phyloP scores from a whole-genome alignment of 139 green algal genomes.

The Mesostigma viride region DNA sequence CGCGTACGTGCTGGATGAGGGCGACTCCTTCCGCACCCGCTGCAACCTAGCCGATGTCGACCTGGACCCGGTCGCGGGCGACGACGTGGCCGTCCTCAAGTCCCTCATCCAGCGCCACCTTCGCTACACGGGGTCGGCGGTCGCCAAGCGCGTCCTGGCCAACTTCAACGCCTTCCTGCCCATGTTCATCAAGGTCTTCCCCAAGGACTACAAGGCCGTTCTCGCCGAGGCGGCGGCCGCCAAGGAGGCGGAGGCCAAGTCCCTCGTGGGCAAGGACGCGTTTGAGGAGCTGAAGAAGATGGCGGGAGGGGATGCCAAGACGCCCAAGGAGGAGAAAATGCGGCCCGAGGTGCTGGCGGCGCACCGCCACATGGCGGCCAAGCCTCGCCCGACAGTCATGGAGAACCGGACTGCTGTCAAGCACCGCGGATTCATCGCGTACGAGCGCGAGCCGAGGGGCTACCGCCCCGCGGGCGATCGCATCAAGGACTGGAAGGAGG shows the following conservation, averaged over 20 bases:
- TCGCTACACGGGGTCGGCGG: conserved; percentile 55
- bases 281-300: conserved; percentile 72
- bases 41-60: conserved; percentile 60
- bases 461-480: conserved; percentile 74
- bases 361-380: not conserved
- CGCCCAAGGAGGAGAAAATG: not conserved
- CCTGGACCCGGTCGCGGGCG: conserved; percentile 53
- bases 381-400: conserved; percentile 15
- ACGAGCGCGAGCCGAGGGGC: conserved; percentile 66
- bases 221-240: conserved; percentile 32
- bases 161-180: conserved; percentile 29
- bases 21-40: conserved; percentile 40
- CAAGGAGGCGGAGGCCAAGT: conserved; percentile 33
- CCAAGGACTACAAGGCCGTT: conserved; percentile 39
- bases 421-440: conserved; percentile 72
- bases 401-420: conserved; percentile 45
- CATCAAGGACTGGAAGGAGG: conserved; percentile 80
- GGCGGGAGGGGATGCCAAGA: conserved; percentile 26
- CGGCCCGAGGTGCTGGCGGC: not conserved
- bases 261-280: conserved; percentile 44
- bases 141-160: conserved; percentile 31
- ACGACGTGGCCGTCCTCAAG: conserved; percentile 26
- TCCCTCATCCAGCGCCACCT: conserved; percentile 72
- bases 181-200: conserved; percentile 41
- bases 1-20: conserved; percentile 80